Evolutionary conservation across 177 flowering plant genomes (phyloP), one percentile per base, ranked within the genome.

Genomic region (Telopea speciosissima): DNA sequence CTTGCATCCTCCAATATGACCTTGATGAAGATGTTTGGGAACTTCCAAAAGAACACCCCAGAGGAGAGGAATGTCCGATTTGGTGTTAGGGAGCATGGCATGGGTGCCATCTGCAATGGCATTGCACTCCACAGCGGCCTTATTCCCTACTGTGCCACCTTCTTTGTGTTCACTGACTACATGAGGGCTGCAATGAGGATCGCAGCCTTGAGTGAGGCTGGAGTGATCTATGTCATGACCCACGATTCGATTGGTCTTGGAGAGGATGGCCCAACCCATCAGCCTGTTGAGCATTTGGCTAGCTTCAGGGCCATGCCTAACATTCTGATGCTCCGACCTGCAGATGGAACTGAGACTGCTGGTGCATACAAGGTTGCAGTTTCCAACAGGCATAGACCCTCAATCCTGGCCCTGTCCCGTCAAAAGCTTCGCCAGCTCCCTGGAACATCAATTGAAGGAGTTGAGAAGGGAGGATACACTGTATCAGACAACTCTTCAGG

Each of bases 1-100:
- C 98, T 95, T 73, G 98, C 99, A 67, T 91, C 97, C 70, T 95
- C 99, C 76, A 95, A 95, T 88, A 93, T 93, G 98, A 93, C 99
- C 52, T 78, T 93, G 72, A 69, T 95, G 72, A 95, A 95, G 73
- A 84, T 83, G 90, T 93, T 83, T 70, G 98, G 98, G 3, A 84
- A 95, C 81, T 95, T 95, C 94, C 98, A 93, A 62, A 91, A 91
- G 86, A 82, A 74, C 67, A 89, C 98, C n/a, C 98, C 98, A 5
- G 96, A 87, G 73, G 98, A 93, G 67, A 87, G 98, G 14, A 95
- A 95, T 74, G 72, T 95, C 49, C 79, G 98, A 17, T 95, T 93
- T 68, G 99, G 99, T 80, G 99, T 93, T 63, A 82, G 99, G 70
- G 99, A 95, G 74, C 98, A 93, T 58, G 91, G 84, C 5, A 95